Base-by-base conservation (phyloP, 768 basidiomycete species). In the Hericium alpestre region DNA sequence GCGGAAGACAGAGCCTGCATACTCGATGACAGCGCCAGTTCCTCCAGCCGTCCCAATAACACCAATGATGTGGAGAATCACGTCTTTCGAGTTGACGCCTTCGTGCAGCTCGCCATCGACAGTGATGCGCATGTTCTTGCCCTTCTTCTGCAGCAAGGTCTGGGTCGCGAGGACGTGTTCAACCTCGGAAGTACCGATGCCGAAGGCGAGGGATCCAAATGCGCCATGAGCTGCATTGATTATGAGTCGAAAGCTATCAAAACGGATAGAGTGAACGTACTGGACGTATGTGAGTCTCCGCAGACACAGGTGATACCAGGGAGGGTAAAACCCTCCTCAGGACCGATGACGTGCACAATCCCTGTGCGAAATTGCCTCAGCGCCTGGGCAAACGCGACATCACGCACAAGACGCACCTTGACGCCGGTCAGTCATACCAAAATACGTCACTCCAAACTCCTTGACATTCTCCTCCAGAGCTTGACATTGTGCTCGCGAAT, bases 141-240 rank as follows among this genome's bases (percentile, higher is more conserved):
- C 77, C 69, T 82, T 82, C 64, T 74, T 73, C 69, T 84, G 82
- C 51, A 79, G 71, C 20, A 84, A 72, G 47, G 80, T 81, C 65
- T 84, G 82, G 15, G 82, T 84, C 12, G 82, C 82, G 51, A 84
- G 79, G 59, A 84, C 82, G 65, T 84, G 82, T 66, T 84, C 82
- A 62, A 84, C 81, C 65, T 84, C 82, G 58, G 81, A 83, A 2
- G 82, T 83, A 38, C 82, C 82, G 67, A 84, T 83, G 55, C 82
- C 82, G 65, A 83, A 83, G 0, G 82, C 82, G 52, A 84, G 76
- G 37, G 82, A 81, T 49, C 82, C 82, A 64, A 84, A 84, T 1
- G 82, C 82, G 39, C 82, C 82, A 68, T 84, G 82, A 5, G 82
- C 77, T 78, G 58, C 2, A 23, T 22, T 51, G 46, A 12, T 38